Evolutionary conservation across 2,329 filamentous ascomycete genomes (phyloP).

Genomic region (Monosporascus sp.): DNA sequence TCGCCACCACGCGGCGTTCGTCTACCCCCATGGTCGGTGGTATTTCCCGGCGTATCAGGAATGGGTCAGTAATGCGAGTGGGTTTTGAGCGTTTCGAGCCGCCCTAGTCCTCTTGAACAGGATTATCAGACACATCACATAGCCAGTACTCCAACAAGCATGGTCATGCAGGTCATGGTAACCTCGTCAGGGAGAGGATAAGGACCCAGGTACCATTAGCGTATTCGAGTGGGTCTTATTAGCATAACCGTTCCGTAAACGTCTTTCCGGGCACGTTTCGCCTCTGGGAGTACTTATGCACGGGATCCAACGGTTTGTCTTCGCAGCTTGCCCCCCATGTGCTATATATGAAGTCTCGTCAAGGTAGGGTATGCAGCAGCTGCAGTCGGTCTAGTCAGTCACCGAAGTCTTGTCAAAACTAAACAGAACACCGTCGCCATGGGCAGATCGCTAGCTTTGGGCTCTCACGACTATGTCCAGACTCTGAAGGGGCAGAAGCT

Average conservation of each 20-base stretch:
- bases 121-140: neutral
- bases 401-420: neutral
- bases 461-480: conserved; percentile 13
- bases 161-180: neutral
- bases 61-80: no score
- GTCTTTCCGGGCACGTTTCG: neutral
- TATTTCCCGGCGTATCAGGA: no score
- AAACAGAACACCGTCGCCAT: conserved; percentile 10
- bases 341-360: no score
- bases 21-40: neutral
- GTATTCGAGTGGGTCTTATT: neutral
- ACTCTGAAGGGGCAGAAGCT: conserved; percentile 13
- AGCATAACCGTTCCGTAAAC: neutral
- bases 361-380: no score
- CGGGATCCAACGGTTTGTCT: neutral
- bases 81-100: no score
- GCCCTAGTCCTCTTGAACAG: no score
- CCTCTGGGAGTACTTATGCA: neutral
- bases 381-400: no score
- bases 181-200: neutral
- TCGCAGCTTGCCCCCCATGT: neutral
- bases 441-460: neutral
- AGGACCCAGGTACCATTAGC: neutral
- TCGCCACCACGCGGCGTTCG: neutral
- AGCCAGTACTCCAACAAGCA: neutral